Evolutionary conservation across 2,329 filamentous ascomycete genomes (phyloP), one percentile per base, ranked within the genome.

Genomic region (Verticillium nubilum): DNA sequence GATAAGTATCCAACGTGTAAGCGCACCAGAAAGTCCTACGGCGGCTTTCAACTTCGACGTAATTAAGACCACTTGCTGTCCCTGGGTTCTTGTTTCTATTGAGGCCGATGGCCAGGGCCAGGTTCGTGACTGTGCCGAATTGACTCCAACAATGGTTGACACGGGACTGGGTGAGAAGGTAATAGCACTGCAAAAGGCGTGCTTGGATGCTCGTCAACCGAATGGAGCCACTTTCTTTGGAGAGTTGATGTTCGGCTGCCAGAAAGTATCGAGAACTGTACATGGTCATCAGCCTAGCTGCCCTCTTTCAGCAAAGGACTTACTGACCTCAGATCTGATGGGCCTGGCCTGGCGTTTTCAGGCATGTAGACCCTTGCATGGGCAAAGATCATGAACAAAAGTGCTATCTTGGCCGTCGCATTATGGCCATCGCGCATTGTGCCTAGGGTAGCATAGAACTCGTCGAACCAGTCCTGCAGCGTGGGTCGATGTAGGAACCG

Each of bases 1-100:
- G 75, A 61, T 89, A 88, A 56, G 83, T 85, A 66, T 89, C 85
- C 3, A 89, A 71, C 15, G 79, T 83, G 65, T 88, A 89, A 0
- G 83, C 82, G 31, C 82, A 84, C 86, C 86, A 89, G 57, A 89
- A 88, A 0, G 84, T 76, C 1, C 76, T 67, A 25, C 72, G 70
- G 1, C 76, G 71, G 56, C 73, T 76, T 59, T 78, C 74, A 0
- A 70, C 58, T 33, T 76, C 73, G 25, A 77, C 63, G n/a, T 71
- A 66, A 58, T 73, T 69, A 3, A 65, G 54, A 2, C 61, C 66
- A 55, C 58, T 59, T 9, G 63, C 58, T 6, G 66, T 58, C 53
- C 69, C 65, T 12, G 64, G 57, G 19, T 53, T 54, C 27, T 65
- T 66, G 42, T 70, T 72, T 1, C 75, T 63, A 54, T 78, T 72